Conservation (phyloP, 768 basidiomycete species). For the Chiua virens region DNA sequence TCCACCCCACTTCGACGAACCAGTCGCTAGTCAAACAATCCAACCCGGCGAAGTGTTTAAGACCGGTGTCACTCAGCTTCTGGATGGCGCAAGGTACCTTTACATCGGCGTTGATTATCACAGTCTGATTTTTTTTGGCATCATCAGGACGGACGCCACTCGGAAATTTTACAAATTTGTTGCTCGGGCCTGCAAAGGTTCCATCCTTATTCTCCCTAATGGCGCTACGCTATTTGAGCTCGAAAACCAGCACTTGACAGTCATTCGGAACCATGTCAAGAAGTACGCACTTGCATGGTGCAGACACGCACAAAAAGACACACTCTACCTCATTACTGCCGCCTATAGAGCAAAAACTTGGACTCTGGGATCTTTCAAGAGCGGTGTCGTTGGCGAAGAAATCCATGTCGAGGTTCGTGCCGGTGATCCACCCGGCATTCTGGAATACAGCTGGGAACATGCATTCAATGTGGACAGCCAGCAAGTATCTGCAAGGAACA, state of each 20-base stretch:
- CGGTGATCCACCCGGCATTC: no score
- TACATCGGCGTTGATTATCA: no score
- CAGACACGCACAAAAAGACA: conserved; percentile 9
- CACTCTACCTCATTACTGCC: conserved; percentile 30
- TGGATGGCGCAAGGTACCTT: no score
- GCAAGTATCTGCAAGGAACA: no score
- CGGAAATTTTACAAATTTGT: neutral
- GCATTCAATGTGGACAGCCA: neutral
- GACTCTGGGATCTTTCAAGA: conserved; percentile 18
- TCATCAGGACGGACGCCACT: neutral
- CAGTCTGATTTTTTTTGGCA: no score
- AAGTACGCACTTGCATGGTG: conserved; percentile 25
- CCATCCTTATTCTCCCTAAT: conserved; percentile 29
- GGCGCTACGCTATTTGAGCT: conserved; percentile 22
- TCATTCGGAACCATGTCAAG: conserved; percentile 7
- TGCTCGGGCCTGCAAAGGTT: conserved; percentile 13
- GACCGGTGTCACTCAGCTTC: no score
- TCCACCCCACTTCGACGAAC: no score
- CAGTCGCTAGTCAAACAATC: neutral
- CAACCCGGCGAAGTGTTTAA: no score
- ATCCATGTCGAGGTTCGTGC: no score
- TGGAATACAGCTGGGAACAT: neutral
- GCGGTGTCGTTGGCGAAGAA: no score
- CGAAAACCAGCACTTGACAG: conserved; percentile 1
- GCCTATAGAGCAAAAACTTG: conserved; percentile 25